phyloP scores from a whole-genome alignment of 441 rosid species.

The Pelargonium australe region DNA sequence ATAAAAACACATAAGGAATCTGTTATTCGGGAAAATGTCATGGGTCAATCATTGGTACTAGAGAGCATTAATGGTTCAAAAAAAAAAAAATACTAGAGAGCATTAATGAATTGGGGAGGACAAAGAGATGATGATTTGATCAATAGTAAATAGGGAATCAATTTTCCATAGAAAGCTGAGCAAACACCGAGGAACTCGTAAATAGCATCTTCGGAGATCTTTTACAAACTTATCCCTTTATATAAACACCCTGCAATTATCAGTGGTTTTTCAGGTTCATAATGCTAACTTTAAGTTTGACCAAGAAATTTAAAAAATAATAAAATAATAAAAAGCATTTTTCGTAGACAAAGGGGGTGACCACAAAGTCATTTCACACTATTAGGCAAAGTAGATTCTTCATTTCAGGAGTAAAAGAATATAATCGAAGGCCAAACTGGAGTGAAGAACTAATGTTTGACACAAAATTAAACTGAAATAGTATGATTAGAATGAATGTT shows the following conservation, averaged over 20 bases:
- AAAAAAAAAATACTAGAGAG: not conserved
- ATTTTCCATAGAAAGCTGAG: not conserved
- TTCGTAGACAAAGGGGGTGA: too few species aligned
- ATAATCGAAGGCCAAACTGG: not conserved
- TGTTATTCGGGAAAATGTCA: not conserved
- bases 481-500: not conserved
- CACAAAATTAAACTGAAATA: not conserved
- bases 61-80: not conserved
- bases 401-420: not conserved
- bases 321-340: too few species aligned
- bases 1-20: not conserved
- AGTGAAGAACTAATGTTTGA: conserved; percentile 5
- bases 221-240: not conserved
- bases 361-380: too few species aligned
- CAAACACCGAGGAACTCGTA: not conserved
- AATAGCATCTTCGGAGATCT: not conserved
- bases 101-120: not conserved
- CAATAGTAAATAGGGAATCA: not conserved
- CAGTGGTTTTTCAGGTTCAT: not conserved
- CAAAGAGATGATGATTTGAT: not conserved
- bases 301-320: too few species aligned
- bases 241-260: not conserved
- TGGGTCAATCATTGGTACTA: not conserved
- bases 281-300: not conserved
- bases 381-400: too few species aligned